Evolutionary conservation across 78 protist genomes (phyloP).

Genomic region (Dictyostelium firmibasis): DNA sequence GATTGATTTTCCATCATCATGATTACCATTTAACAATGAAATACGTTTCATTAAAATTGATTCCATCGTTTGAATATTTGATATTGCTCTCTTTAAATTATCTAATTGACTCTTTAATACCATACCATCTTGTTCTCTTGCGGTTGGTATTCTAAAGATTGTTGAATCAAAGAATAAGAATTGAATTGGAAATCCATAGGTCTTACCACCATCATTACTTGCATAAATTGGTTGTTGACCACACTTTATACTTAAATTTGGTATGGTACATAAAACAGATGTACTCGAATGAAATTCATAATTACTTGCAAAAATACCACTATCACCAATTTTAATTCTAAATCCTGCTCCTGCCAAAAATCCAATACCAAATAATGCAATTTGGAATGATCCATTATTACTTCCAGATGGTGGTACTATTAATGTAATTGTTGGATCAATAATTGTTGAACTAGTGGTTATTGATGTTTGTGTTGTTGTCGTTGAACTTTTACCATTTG

Average conservation of each 20-base stretch:
- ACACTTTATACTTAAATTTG: neutral
- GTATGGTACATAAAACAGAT: constrained; percentile 40
- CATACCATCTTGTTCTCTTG: constrained; percentile 31
- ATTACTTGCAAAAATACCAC: constrained; percentile 16
- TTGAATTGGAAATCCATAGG: constrained; percentile 55
- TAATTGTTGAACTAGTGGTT: neutral
- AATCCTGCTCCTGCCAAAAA: constrained; percentile 53
- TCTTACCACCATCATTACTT: constrained; percentile 58
- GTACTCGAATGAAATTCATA: constrained; percentile 61
- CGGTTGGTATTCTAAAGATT: constrained; percentile 7
- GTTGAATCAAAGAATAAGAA: constrained; percentile 31
- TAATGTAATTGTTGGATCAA: constrained; percentile 37
- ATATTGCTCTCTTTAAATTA: constrained; percentile 67
- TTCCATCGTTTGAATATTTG: constrained; percentile 46
- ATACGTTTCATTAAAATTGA: neutral
- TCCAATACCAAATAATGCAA: constrained; percentile 63
- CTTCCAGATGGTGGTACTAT: constrained; percentile 60
- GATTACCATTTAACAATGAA: neutral
- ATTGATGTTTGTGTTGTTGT: neutral
- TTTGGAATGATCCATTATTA: constrained; percentile 44
- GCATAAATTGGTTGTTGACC: constrained; percentile 53
- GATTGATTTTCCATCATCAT: neutral
- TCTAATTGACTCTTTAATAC: constrained; percentile 35
- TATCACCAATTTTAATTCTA: constrained; percentile 28
- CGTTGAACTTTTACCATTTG: neutral